Base-by-base conservation (phyloP, 768 basidiomycete genomes). In the Tricholoma furcatifolium region DNA sequence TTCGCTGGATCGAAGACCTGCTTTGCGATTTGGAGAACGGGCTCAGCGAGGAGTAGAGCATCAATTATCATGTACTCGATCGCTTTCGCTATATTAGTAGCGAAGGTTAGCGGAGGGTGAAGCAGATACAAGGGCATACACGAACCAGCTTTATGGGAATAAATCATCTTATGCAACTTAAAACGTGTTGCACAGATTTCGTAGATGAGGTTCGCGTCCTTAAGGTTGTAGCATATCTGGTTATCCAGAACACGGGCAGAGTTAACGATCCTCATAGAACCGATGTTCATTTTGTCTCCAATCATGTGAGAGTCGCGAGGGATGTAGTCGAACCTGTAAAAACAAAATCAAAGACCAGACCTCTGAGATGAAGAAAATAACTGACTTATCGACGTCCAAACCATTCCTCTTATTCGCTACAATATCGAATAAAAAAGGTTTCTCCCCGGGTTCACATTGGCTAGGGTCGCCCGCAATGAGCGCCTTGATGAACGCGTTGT, bases 51-150 rank as follows among this genome's bases (percentile, higher is more conserved):
- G 0, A 85, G 68, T 4, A 93, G 74, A 0, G 79, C 88, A 58
- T 93, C 91, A 12, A 90, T 75, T n/a, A 93, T 72, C 91, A 93
- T 93, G 61, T 85, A 81, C 65, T 91, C 91, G 46, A 92, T 85
- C 0, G 88, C 83, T 58, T 80, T 87, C 3, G 88, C 89, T 88
- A 63, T 32, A 8, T 2, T 15, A 51, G 31, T 27, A 27, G 27
- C 7, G 27, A 27, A 27, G 15, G 15, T 17, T 14, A n/a, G n/a
- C n/a, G n/a, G n/a, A 34, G 24, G 35, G 30, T 35, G 2, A 40
- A 24, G 32, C n/a, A 43, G 10, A n/a, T n/a, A n/a, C n/a, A 35
- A 17, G 42, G 8, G 24, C 8, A 17, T 12, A 34, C 12, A 67
- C 76, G 18, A 53, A 83, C 83, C 84, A 1, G 87, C 82, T 64